These are phyloP conservation scores for Leishmania amazonensis DNA, from an alignment of 208 protist species.

Conservation along the genomic window DNA sequence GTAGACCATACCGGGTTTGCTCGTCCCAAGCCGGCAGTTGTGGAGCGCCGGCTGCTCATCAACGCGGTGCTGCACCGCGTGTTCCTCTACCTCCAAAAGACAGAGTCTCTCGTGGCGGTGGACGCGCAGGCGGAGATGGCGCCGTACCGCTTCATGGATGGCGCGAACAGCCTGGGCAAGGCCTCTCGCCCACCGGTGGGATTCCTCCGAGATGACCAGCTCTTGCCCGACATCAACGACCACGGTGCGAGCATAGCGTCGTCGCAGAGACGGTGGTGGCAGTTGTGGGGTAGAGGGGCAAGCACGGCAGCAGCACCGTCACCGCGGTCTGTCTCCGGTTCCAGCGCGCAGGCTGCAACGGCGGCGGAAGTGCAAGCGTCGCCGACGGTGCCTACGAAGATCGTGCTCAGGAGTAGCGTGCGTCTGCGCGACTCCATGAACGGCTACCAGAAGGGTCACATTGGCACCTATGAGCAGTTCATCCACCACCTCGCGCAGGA, in stretches of 20 bases:
- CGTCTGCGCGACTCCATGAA: conserved; percentile 52
- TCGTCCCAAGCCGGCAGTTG: conserved; percentile 14
- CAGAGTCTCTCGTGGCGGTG: conserved; percentile 47
- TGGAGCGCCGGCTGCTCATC: conserved; percentile 41
- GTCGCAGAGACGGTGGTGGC: conserved; percentile 5
- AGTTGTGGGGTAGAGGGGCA: neutral
- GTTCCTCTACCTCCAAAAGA: conserved; percentile 64
- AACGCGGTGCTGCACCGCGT: conserved; percentile 68
- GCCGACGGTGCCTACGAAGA: neutral
- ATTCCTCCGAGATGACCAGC: conserved; percentile 21
- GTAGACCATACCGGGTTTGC: neutral
- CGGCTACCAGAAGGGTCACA: conserved; percentile 59
- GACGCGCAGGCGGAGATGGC: conserved; percentile 45
- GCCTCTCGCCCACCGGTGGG: conserved; percentile 9
- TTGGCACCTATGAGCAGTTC: conserved; percentile 51
- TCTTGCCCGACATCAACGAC: conserved; percentile 2
- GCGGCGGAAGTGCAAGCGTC: too few relatives aligned
- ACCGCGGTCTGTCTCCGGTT: neutral
- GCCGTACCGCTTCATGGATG: conserved; percentile 58
- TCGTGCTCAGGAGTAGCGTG: conserved; percentile 41
- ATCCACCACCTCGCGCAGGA: conserved; percentile 41
- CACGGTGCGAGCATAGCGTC: neutral
- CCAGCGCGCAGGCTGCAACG: neutral
- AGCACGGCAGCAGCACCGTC: neutral
- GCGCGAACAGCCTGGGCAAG: conserved; percentile 19